Evolutionary conservation across 2,329 filamentous ascomycete genomes (phyloP).

Genomic region (Alternaria metachromatica): DNA sequence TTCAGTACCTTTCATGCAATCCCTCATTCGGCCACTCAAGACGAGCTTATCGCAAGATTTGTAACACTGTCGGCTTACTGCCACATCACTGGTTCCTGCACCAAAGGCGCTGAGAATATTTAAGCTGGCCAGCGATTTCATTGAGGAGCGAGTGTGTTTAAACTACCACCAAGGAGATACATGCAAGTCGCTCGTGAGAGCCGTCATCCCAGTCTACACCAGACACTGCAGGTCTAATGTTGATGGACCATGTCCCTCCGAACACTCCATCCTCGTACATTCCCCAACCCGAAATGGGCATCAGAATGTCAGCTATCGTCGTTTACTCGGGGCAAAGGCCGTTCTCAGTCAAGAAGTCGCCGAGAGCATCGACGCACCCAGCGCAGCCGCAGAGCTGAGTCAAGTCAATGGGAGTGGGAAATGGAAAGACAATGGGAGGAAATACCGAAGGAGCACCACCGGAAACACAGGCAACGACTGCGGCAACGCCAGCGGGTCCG

Average conservation of each 20-base stretch:
- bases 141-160: not conserved
- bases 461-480: conserved; percentile 2
- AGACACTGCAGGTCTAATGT: not conserved
- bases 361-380: conserved; percentile 10
- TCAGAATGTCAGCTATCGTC: not conserved
- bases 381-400: conserved; percentile 10
- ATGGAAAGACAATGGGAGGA: not conserved
- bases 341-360: conserved; percentile 12
- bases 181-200: not conserved
- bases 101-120: not conserved
- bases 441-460: conserved; percentile 12
- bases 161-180: conserved; percentile 3
- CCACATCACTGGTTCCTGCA: not conserved
- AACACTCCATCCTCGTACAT: not conserved
- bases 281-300: not conserved
- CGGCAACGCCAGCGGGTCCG: conserved; percentile 6
- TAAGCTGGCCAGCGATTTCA: conserved; percentile 8
- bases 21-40: not conserved
- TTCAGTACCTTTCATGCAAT: not conserved
- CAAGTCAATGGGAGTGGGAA: not conserved
- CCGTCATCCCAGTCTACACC: not conserved
- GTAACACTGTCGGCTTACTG: not conserved
- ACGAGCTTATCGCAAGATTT: not conserved
- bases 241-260: not conserved
- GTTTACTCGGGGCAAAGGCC: conserved; percentile 2